phyloP scores from a whole-genome alignment of 1,284 basidiomycete genomes.

The Fomitiporia mediterranea region DNA sequence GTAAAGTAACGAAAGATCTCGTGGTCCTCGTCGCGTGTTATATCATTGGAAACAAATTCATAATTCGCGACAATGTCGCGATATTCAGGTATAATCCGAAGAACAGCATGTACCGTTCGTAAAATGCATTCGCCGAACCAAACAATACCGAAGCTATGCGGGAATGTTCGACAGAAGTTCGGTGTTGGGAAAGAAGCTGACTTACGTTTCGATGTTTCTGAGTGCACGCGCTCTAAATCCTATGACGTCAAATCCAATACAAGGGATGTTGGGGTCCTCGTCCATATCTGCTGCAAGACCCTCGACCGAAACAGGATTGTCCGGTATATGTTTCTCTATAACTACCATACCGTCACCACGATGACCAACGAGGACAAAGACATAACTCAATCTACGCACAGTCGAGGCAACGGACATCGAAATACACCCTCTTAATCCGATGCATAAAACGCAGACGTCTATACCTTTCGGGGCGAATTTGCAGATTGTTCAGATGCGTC shows the following conservation, averaged over 20 bases:
- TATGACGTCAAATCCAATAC: constrained; percentile 23
- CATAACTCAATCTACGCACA: constrained; percentile 28
- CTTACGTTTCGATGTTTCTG: constrained; percentile 18
- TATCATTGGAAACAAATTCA: constrained; percentile 35
- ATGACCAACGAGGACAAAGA: constrained; percentile 8
- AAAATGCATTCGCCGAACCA: constrained; percentile 52
- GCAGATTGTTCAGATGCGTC: constrained; percentile 40
- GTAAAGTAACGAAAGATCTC: constrained; percentile 42
- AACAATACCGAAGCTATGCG: constrained; percentile 9
- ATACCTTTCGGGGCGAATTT: constrained; percentile 42
- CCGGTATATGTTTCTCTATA: constrained; percentile 33
- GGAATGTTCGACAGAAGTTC: constrained; percentile 29
- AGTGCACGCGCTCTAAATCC: constrained; percentile 9
- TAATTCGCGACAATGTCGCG: constrained; percentile 39
- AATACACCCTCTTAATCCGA: constrained; percentile 28
- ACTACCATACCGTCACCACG: constrained; percentile 30
- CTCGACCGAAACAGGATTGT: constrained; percentile 30
- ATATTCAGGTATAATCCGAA: constrained; percentile 39
- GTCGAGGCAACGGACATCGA: constrained; percentile 30
- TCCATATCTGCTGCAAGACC: constrained; percentile 38
- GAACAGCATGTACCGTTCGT: constrained; percentile 46
- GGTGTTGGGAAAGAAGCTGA: neutral
- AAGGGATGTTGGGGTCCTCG: constrained; percentile 43
- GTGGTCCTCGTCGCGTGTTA: constrained; percentile 36
- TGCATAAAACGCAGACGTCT: constrained; percentile 46